Evolutionary conservation across 2,329 filamentous ascomycete genomes (phyloP), one percentile per base, ranked within the genome.

Genomic region (Nemania sp.): DNA sequence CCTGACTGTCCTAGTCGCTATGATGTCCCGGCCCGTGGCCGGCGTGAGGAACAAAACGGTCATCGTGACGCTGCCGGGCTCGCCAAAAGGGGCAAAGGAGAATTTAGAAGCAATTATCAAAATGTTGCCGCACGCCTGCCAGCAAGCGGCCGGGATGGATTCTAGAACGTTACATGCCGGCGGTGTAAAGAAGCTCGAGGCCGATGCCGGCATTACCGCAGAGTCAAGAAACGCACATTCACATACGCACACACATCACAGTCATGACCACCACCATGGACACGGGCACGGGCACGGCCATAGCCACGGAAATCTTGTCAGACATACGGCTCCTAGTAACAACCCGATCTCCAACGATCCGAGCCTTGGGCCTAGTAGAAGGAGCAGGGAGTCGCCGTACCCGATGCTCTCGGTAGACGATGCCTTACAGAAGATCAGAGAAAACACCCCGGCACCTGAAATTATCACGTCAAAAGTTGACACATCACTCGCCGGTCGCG

Each of bases 21-120:
- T 97, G 80, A 99, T 99, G 95, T 91, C 95, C 53, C 86, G 95
- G 47, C 95, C 95, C 4, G 90, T 96, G 12, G 95, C 95, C 20
- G 95, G 95, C 2, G 87, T 96, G 2, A 83, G 95, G 34, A 88
- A 94, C 64, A 87, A 87, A 62, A 89, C 91, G 0, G 76, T 99
- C 54, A 90, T 99, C 21, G 78, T 97, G 63, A 99, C 95, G 0
- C 80, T 99, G 3, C 95, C 95, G 0, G 95, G 95, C 1, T 98
- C 94, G 0, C 95, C 95, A 0, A 98, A 98, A 74, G 95, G 93
- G 1, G 95, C 95, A 9, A 91, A 87, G 71, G 95, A 99, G 78
- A 99, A 98, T 71, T 83, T 99, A 0, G 87, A 95, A 71, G 88
- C 93, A 1, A 82, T 99, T 6, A 79, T 99, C 63, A 96, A 92